Base-by-base conservation (phyloP, 768 basidiomycete genomes). In the Tremella yokohamensis region DNA sequence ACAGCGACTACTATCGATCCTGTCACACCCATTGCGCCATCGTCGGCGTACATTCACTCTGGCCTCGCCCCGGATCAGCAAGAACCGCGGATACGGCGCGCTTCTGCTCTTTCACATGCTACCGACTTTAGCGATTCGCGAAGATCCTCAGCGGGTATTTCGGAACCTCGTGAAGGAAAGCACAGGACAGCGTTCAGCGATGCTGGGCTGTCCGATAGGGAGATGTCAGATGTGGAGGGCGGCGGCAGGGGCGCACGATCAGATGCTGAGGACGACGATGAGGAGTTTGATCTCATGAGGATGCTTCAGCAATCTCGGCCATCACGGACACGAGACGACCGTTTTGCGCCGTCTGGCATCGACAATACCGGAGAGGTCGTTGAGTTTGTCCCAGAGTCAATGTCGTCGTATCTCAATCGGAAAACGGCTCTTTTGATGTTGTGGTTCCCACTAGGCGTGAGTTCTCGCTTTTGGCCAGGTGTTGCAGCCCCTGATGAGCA, bases 361-460 rank as follows among this genome's bases (percentile, higher is more conserved):
- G 29, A 34, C 29, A 19, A 24, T 1, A 61, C 57, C 1, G 65
- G 64, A 20, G 71, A 69, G 24, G 58, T 60, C 9, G 56, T 57
- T 18, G 73, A 72, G 40, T 60, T 73, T 8, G 64, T 73, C 25
- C 66, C 65, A n/a, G 77, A 78, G 54, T 70, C 67, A 15, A 78
- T 73, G 66, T 60, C 73, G 22, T 62, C 60, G 15, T 78, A 76
- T 63, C 65, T 78, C 58, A 78, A 78, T 61, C 47, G 77, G 29
- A 78, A 78, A 57, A 76, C 76, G 16, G 66, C 73, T 1, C 53
- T 77, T 47, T 64, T 77, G 55, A 77, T 75, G 76, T 58, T 76
- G 56, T 74, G 72, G 59, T 77, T 77, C 52, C 74, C 73, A 16
- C 63, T 72, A 2, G 76, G 67, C 24, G 74, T 76, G 56, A 72